Evolutionary conservation across 2,329 filamentous ascomycete species (phyloP), one percentile per base, ranked within the genome.

Genomic region (Apiospora saccharicola): DNA sequence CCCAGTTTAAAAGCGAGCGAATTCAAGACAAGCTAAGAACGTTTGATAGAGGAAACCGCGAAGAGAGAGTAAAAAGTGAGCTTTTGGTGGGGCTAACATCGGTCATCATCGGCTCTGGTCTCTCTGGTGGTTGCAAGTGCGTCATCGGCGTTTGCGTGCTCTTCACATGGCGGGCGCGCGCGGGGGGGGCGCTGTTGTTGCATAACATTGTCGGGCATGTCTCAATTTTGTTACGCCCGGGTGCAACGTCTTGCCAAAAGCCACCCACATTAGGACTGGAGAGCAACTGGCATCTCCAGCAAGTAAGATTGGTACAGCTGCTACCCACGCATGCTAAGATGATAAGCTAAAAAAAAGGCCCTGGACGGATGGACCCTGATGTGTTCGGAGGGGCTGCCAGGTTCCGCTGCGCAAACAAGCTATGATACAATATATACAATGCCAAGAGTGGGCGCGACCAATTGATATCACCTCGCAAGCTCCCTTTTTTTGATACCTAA

Each of bases 371-470:
- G 37, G 53, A 61, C 53, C 53, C 30, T 61, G 53, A 61, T 61
- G 37, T 41, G 37, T 41, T 10, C 37, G 37, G 37, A 41, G 37
- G 37, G 34, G 30, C 53, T 61, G 53, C 53, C 53, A 61, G 30
- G 53, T 61, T 34, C 53, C 30, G 53, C 53, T n/a, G 30, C 53
- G 53, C 30, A 61, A 64, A 64, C 30, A 5, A 24, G 8, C n/a
- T 13, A 64, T 64, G 57, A 64, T 64, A 64, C 57, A 64, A 64
- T 64, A n/a, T 37, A 4, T 41, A 8, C 57, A 41, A 41, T 37
- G 34, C 57, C 57, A 64, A 64, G 57, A 41, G 57, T 64, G 57
- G 53, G 30, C 53, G 53, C 53, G 53, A 37, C 53, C 53, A 61
- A 19, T 61, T 37, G 26, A 34, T 37, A 57, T 57, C 51, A 34